These are phyloP conservation scores for Hirsutella rhossiliensis DNA, from an alignment of 2,329 filamentous ascomycete species.

Conservation along the genomic window DNA sequence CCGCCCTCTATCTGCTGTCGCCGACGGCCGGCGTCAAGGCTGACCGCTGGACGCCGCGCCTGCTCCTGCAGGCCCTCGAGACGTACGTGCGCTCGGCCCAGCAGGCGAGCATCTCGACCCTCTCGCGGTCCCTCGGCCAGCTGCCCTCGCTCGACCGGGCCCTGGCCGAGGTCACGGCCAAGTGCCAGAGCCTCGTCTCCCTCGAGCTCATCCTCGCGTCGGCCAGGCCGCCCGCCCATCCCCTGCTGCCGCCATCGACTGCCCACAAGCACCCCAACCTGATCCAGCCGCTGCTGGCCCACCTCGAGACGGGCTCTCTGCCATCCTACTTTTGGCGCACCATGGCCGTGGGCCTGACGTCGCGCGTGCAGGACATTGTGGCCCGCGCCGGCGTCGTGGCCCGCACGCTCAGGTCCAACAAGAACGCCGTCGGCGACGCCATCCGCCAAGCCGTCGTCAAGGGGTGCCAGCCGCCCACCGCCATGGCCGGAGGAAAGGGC, in stretches of 20 bases:
- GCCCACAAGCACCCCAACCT: conserved; percentile 36
- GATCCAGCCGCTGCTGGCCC: conserved; percentile 57
- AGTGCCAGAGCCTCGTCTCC: conserved; percentile 86
- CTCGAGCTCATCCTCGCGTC: conserved; percentile 65
- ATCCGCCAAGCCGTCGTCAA: conserved; percentile 73
- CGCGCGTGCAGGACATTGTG: conserved; percentile 74
- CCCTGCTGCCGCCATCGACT: conserved; percentile 37
- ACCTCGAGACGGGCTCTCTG: conserved; percentile 79
- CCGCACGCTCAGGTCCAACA: conserved; percentile 66
- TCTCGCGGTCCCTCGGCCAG: conserved; percentile 66
- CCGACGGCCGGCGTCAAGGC: conserved; percentile 42
- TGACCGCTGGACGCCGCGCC: conserved; percentile 50
- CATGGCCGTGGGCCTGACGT: conserved; percentile 64
- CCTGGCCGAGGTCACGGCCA: conserved; percentile 65
- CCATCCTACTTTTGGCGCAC: conserved; percentile 91
- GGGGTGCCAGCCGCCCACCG: conserved; percentile 58
- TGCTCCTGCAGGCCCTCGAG: conserved; percentile 68
- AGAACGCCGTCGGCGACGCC: conserved; percentile 60
- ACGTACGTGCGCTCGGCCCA: conserved; percentile 71
- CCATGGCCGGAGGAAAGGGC: conserved; percentile 27
- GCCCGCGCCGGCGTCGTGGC: conserved; percentile 73
- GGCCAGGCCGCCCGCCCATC: conserved; percentile 57
- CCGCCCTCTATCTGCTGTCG: conserved; percentile 72
- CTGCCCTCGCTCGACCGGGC: conserved; percentile 74
- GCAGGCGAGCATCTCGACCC: conserved; percentile 62